Conservation (phyloP, 306 rosid genomes). For the Gastrolobium villosum region DNA sequence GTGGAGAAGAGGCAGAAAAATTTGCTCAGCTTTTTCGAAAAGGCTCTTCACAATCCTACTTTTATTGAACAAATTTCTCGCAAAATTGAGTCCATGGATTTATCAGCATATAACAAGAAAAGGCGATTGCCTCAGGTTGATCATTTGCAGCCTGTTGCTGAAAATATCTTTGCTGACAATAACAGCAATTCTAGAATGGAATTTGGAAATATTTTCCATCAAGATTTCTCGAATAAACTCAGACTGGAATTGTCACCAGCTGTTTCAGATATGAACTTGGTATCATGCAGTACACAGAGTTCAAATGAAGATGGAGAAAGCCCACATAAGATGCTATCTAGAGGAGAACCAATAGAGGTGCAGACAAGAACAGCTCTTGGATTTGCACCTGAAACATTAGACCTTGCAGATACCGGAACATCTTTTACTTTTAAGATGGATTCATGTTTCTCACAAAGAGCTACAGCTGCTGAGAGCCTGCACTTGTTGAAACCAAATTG, state of each 20-base stretch:
- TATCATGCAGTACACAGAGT: slow-evolving; percentile 76
- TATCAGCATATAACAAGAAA: slow-evolving; percentile 73
- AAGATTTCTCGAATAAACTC: slow-evolving; percentile 73
- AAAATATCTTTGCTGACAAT: slow-evolving; percentile 60
- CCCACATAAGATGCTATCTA: slow-evolving; percentile 56
- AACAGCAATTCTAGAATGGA: slow-evolving; percentile 56
- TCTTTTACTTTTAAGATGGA: slow-evolving; percentile 68
- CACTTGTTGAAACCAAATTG: slow-evolving; percentile 60
- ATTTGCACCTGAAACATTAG: slow-evolving; percentile 62
- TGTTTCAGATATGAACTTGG: slow-evolving; percentile 68
- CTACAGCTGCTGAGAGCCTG: slow-evolving; percentile 51
- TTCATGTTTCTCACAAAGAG: slow-evolving; percentile 54
- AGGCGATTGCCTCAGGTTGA: slow-evolving; percentile 70
- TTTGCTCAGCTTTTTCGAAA: slow-evolving; percentile 58
- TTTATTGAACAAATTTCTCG: slow-evolving; percentile 63
- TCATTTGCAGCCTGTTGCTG: slow-evolving; percentile 52
- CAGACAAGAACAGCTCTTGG: slow-evolving; percentile 49
- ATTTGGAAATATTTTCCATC: slow-evolving; percentile 66
- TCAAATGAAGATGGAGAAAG: slow-evolving; percentile 73
- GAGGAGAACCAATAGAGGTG: slow-evolving; percentile 54
- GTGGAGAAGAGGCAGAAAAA: slow-evolving; percentile 70
- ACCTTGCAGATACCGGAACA: slow-evolving; percentile 76
- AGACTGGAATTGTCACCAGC: slow-evolving; percentile 72
- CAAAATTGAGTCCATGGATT: slow-evolving; percentile 74
- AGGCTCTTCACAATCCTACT: slow-evolving; percentile 68